A percentile compares a stretch with the other conserved stretches of the same genome.
Evolutionary conservation across 2,329 filamentous ascomycete genomes (phyloP).

Genomic region (Davidsoniella virescens): DNA sequence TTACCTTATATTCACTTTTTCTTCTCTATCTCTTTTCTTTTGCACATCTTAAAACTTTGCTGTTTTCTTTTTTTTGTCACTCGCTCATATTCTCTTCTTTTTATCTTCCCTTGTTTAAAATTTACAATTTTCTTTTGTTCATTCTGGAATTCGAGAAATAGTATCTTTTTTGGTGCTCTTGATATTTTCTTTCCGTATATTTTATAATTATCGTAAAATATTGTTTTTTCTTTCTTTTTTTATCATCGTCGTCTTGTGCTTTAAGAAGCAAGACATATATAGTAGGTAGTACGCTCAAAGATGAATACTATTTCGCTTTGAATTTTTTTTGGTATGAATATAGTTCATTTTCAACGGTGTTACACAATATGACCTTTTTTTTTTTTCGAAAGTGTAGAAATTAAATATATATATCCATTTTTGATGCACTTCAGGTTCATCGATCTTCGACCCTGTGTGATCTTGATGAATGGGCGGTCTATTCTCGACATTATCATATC

Average conservation of each 20-base stretch:
- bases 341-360: too few species aligned
- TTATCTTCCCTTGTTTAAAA: neutral
- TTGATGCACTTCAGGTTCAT: too few species aligned
- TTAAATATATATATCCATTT: too few species aligned
- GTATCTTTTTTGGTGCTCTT: neutral
- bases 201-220: neutral
- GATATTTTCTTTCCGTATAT: neutral
- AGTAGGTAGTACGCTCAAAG: constrained; percentile 1
- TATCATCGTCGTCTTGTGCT: neutral
- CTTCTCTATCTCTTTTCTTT: neutral
- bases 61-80: neutral
- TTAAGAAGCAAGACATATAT: neutral
- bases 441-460: too few species aligned
- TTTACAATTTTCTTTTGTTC: neutral
- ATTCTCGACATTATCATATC: too few species aligned
- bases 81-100: neutral
- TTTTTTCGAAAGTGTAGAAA: too few species aligned
- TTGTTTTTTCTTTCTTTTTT: neutral
- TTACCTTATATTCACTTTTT: constrained; percentile 7
- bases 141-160: too few species aligned
- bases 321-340: too few species aligned
- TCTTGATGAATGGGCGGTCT: too few species aligned
- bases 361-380: too few species aligned
- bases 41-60: neutral
- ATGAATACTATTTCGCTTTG: too few species aligned